Base-by-base conservation (phyloP, 2,329 filamentous ascomycete genomes). In the Diaporthe caulivora region DNA sequence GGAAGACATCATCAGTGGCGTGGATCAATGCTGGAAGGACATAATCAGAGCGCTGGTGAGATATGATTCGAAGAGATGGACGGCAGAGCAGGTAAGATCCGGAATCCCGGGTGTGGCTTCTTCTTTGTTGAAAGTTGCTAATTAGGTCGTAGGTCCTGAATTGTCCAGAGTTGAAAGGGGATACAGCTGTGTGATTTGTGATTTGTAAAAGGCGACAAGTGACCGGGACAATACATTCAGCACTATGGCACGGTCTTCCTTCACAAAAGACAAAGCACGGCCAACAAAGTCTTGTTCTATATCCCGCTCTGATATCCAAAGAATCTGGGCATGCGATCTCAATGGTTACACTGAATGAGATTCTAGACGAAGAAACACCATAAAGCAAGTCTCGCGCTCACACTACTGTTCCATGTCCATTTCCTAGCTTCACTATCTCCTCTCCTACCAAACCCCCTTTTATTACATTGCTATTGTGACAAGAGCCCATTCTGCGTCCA, bases 51-150 rank as follows among this genome's bases (percentile, higher is more conserved):
- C 84, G 7, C 82, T 98, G 75, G 88, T 99, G 17, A 86, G 87
- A 58, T 99, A 93, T 83, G 92, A 97, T 80, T 93, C 87, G 17
- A 82, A 86, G 51, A 89, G 97, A 76, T 83, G 93, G 76, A 92
- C 89, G 18, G 95, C 95, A 60, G 84, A 86, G 71, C 82, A 93
- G 86, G 93, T 84, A 72, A 57, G 76, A 76, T 3, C 34, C 42
- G 13, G n/a, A 8, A 17, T 11, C 42, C 31, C 18, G 24, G 5
- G n/a, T 21, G 1, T 15, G 7, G 10, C 24, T 21, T 31, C 13
- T n/a, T 71, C 53, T 71, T 71, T 40, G 55, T 37, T 7, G 26
- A 40, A 37, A 37, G 8, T 31, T 21, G 55, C 68, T 71, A 37
- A 71, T 13, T 51, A 21, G 11, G 3, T 1, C 34, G 18, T 10